A percentile compares a stretch with the other conserved stretches of the same genome.
These are phyloP conservation scores for Magnusiomyces tetraspermus DNA, from an alignment of 1,139 yeast species.

Conservation along the genomic window DNA sequence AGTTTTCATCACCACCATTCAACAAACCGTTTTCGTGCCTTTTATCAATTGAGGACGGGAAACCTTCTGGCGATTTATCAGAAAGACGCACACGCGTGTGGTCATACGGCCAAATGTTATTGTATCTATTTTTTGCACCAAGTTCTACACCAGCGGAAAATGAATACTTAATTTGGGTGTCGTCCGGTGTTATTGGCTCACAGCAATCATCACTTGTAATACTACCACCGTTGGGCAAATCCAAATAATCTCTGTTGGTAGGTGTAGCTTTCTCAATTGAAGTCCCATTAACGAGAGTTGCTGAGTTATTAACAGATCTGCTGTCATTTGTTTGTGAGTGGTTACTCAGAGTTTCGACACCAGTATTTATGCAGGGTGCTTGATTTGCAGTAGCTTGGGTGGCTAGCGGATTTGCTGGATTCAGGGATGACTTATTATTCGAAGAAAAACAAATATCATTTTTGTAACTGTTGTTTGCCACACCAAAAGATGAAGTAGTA, in stretches of 20 bases:
- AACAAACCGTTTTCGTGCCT: background rate
- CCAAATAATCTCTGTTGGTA: background rate
- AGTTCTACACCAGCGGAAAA: slow-evolving; percentile 66
- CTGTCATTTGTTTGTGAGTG: background rate
- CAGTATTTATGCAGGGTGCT: background rate
- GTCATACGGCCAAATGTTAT: slow-evolving; percentile 74
- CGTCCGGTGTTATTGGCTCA: slow-evolving; percentile 12
- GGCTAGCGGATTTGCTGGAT: too few relatives aligned
- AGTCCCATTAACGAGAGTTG: background rate
- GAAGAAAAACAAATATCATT: background rate
- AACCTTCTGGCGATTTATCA: slow-evolving; percentile 19
- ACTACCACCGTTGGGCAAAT: background rate
- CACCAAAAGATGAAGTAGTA: background rate
- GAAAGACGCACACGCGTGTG: slow-evolving; percentile 59
- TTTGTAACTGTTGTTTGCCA: background rate
- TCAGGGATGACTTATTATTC: too few relatives aligned
- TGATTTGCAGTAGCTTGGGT: background rate
- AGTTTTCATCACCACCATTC: background rate
- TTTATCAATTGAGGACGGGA: slow-evolving; percentile 16
- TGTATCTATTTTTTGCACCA: slow-evolving; percentile 64
- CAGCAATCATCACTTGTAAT: slow-evolving; percentile 8
- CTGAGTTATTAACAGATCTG: background rate
- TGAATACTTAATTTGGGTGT: slow-evolving; percentile 29
- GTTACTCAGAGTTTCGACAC: background rate
- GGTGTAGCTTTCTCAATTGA: background rate